Conservation (phyloP, 2,329 filamentous ascomycete genomes). For the Achaetomium macrosporum region DNA sequence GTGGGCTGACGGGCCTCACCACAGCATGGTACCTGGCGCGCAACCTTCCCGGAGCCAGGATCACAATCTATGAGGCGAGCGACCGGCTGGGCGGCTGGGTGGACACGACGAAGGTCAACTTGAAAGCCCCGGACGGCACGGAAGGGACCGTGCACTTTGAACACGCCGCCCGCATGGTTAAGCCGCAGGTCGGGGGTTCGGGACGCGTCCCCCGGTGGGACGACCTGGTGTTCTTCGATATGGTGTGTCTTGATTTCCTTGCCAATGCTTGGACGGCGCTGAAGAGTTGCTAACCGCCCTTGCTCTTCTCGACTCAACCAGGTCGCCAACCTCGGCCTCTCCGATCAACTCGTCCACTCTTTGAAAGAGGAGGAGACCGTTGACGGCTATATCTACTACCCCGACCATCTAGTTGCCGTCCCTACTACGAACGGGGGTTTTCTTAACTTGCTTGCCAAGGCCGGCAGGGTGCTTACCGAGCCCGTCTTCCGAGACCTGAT, state of each 20-base stretch:
- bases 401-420: slow-evolving; percentile 67
- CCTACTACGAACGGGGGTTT: slow-evolving; percentile 22
- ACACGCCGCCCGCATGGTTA: slow-evolving; percentile 72
- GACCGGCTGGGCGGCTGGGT: slow-evolving; percentile 78
- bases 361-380: slow-evolving; percentile 42
- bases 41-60: slow-evolving; percentile 57
- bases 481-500: slow-evolving; percentile 42
- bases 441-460: slow-evolving; percentile 28
- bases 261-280: slow-evolving; percentile 19
- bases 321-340: slow-evolving; percentile 37
- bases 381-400: slow-evolving; percentile 79
- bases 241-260: slow-evolving; percentile 49
- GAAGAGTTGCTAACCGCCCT: slow-evolving; percentile 2
- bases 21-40: slow-evolving; percentile 71
- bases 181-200: slow-evolving; percentile 38
- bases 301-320: not conserved
- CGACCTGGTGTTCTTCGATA: slow-evolving; percentile 60
- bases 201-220: slow-evolving; percentile 39
- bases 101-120: slow-evolving; percentile 55
- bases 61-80: slow-evolving; percentile 76
- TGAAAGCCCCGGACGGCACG: slow-evolving; percentile 48
- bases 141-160: slow-evolving; percentile 65
- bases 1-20: slow-evolving; percentile 75
- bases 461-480: slow-evolving; percentile 40
- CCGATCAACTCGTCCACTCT: slow-evolving; percentile 49